Percentiles rank a stretch among this genome's conserved stretches.
Conservation (phyloP, 177 flowering plant genomes). For the Vitis hybrid region DNA sequence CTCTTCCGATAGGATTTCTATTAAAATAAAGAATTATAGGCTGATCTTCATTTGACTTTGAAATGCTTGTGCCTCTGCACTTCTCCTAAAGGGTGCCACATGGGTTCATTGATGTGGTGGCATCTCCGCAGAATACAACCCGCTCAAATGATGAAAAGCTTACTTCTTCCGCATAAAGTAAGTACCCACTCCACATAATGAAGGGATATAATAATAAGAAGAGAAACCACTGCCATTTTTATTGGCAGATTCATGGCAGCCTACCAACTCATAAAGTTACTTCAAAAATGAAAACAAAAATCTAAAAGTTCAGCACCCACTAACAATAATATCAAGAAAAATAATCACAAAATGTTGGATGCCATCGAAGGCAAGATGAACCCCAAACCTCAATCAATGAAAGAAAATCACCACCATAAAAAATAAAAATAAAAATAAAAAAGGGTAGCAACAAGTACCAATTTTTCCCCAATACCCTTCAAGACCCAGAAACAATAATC, state of each 20-base stretch:
- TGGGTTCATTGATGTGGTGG: not conserved
- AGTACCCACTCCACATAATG: constrained; percentile 1
- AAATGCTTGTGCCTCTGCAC: not conserved
- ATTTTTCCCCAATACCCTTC: not conserved
- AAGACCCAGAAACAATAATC: constrained; percentile 13
- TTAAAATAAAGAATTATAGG: too few species aligned
- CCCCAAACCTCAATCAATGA: not conserved
- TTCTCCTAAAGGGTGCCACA: constrained; percentile 2
- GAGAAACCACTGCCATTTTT: not conserved
- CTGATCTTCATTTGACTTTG: constrained; percentile 9
- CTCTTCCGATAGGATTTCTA: too few species aligned
- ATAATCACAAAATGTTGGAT: not conserved
- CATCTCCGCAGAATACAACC: not conserved
- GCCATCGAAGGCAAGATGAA: constrained; percentile 5
- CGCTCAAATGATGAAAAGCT: not conserved
- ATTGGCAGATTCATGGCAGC: not conserved
- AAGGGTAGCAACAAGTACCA: not conserved
- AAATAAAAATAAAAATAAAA: not conserved
- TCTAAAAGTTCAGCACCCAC: not conserved
- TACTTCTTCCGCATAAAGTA: not conserved
- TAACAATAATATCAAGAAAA: not conserved
- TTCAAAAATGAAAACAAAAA: not conserved
- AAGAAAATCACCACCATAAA: not conserved
- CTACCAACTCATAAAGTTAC: not conserved
- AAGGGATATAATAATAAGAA: constrained; percentile 2